Conservation (phyloP, 495 filamentous ascomycete genomes). For the Aspergillus cavernicola region DNA sequence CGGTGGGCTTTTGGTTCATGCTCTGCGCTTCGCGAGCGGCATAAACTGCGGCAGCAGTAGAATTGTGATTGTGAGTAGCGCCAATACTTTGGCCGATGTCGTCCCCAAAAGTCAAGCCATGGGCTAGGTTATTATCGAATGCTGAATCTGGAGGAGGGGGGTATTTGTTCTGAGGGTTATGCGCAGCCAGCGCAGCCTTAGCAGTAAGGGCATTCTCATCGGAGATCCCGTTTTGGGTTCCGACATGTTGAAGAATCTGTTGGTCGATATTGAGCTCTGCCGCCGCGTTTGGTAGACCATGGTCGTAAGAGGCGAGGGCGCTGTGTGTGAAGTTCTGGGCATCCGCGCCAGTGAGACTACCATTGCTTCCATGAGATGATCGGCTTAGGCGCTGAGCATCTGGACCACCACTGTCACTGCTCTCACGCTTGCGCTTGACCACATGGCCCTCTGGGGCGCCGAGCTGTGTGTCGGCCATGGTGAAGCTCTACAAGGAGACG, state of each 20-base stretch:
- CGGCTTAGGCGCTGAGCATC: slow-evolving; percentile 43
- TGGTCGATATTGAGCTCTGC: slow-evolving; percentile 47
- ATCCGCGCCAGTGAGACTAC: slow-evolving; percentile 37
- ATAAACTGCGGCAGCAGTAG: slow-evolving; percentile 47
- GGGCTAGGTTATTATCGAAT: slow-evolving; percentile 42
- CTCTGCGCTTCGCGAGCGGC: slow-evolving; percentile 43
- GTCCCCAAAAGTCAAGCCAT: slow-evolving; percentile 42
- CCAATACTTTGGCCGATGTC: slow-evolving; percentile 42
- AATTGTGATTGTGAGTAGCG: slow-evolving; percentile 40
- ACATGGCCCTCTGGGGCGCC: slow-evolving; percentile 33
- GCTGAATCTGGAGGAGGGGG: slow-evolving; percentile 38
- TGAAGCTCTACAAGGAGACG: slow-evolving; percentile 9
- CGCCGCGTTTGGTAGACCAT: slow-evolving; percentile 35
- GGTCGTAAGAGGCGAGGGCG: slow-evolving; percentile 37
- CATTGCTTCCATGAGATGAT: slow-evolving; percentile 45
- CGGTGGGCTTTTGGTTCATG: slow-evolving; percentile 70
- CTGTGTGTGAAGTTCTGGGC: slow-evolving; percentile 40
- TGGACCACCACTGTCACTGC: slow-evolving; percentile 40
- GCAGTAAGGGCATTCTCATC: slow-evolving; percentile 47
- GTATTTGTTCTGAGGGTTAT: slow-evolving; percentile 43
- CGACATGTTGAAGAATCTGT: slow-evolving; percentile 48
- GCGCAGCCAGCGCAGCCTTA: slow-evolving; percentile 45
- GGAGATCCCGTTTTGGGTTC: slow-evolving; percentile 43
- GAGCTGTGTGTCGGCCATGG: slow-evolving; percentile 43
- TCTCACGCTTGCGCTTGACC: slow-evolving; percentile 47